phyloP scores from a whole-genome alignment of 2,329 filamentous ascomycete species.

The Diaporthe citri region DNA sequence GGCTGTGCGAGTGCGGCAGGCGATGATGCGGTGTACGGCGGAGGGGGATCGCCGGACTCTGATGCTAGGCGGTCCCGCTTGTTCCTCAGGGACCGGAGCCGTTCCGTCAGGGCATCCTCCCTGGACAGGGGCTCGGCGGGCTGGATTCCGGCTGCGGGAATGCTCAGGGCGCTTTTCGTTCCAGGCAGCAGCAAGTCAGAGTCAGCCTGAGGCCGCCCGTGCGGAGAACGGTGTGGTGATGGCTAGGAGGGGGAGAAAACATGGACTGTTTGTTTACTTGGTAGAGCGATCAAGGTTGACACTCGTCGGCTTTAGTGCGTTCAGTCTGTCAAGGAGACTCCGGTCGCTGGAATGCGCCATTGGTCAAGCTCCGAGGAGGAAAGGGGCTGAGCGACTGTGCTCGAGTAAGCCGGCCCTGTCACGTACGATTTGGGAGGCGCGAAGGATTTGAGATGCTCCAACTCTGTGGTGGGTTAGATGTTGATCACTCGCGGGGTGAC shows the following conservation, averaged over 20 bases:
- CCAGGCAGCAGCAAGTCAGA: slow-evolving; percentile 16
- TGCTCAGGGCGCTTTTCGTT: slow-evolving; percentile 42
- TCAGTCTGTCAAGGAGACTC: slow-evolving; percentile 66
- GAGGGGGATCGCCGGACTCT: slow-evolving; percentile 15
- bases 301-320: slow-evolving; percentile 61
- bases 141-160: slow-evolving; percentile 55
- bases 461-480: neutral
- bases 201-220: slow-evolving; percentile 31
- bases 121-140: slow-evolving; percentile 57
- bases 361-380: neutral
- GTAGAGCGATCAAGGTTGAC: slow-evolving; percentile 51
- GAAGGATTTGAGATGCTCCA: slow-evolving; percentile 13
- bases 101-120: slow-evolving; percentile 65
- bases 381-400: neutral
- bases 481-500: slow-evolving; percentile 6
- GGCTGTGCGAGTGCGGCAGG: neutral
- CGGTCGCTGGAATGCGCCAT: slow-evolving; percentile 51
- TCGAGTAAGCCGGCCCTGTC: slow-evolving; percentile 1
- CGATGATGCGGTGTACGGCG: slow-evolving; percentile 31
- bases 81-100: slow-evolving; percentile 64
- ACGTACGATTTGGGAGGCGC: neutral
- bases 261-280: slow-evolving; percentile 53
- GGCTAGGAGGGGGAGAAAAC: slow-evolving; percentile 6
- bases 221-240: neutral
- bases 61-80: slow-evolving; percentile 45